Evolutionary conservation across 2,329 filamentous ascomycete genomes (phyloP).

Genomic region (Stachybotrys elegans): DNA sequence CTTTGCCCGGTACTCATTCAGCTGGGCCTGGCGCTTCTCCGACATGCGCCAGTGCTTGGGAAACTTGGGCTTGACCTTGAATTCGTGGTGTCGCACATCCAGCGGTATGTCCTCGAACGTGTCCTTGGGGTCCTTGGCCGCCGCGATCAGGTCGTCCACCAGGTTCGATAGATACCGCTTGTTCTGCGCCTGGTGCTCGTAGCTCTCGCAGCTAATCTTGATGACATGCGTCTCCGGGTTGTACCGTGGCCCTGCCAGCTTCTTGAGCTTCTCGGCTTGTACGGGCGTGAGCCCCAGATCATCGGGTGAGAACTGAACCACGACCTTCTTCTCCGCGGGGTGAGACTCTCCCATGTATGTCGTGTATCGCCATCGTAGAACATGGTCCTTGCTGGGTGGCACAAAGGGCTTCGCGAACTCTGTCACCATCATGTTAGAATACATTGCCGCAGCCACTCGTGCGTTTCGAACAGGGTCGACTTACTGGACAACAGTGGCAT

Average conservation of each 20-base stretch:
- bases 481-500: constrained; percentile 85
- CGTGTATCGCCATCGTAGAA: constrained; percentile 93
- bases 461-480: constrained; percentile 36
- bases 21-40: constrained; percentile 56
- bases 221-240: constrained; percentile 78
- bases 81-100: constrained; percentile 74
- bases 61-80: constrained; percentile 64
- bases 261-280: constrained; percentile 77
- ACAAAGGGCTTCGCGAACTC: constrained; percentile 79
- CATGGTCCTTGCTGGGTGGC: constrained; percentile 60
- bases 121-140: constrained; percentile 74
- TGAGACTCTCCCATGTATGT: constrained; percentile 93
- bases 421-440: too few relatives aligned
- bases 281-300: constrained; percentile 65
- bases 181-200: constrained; percentile 87
- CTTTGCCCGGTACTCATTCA: constrained; percentile 56
- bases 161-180: constrained; percentile 88
- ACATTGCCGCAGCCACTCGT: too few relatives aligned
- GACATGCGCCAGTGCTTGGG: constrained; percentile 82
- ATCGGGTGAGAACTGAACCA: constrained; percentile 76
- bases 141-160: constrained; percentile 65
- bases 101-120: constrained; percentile 86
- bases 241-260: constrained; percentile 80
- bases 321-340: constrained; percentile 88
- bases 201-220: constrained; percentile 88